Evolutionary conservation across 176 grass and related monocot species (phyloP).

Genomic region (Juncus inflexus): DNA sequence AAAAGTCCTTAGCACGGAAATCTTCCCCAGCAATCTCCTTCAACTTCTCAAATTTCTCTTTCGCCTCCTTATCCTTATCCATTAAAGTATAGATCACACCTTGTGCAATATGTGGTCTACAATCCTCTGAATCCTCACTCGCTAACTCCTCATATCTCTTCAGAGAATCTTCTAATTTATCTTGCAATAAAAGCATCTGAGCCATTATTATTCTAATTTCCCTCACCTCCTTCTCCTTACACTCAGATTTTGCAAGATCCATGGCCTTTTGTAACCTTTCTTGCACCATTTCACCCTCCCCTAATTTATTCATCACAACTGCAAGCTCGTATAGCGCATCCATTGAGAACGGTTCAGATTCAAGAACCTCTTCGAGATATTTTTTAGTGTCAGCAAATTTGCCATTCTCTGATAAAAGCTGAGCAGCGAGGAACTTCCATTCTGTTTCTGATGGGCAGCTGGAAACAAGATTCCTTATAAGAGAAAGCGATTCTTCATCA

Average conservation of each 20-base stretch:
- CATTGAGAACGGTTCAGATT: slow-evolving; percentile 29
- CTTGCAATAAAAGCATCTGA: slow-evolving; percentile 57
- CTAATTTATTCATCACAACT: slow-evolving; percentile 34
- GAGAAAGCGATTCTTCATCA: slow-evolving; percentile 21
- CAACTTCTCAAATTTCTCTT: slow-evolving; percentile 39
- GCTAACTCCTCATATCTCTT: slow-evolving; percentile 53
- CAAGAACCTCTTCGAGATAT: slow-evolving; percentile 38
- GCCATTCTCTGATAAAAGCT: slow-evolving; percentile 27
- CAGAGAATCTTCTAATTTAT: slow-evolving; percentile 56
- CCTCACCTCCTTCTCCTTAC: slow-evolving; percentile 23
- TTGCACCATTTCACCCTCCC: slow-evolving; percentile 27
- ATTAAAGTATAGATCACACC: slow-evolving; percentile 46
- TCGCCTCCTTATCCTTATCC: slow-evolving; percentile 35
- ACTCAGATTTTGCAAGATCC: slow-evolving; percentile 27
- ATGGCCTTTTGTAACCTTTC: slow-evolving; percentile 33
- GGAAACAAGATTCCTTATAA: slow-evolving; percentile 26
- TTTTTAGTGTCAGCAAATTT: slow-evolving; percentile 23
- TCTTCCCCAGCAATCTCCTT: slow-evolving; percentile 29
- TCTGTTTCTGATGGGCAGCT: slow-evolving; percentile 20
- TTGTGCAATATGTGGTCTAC: slow-evolving; percentile 59
- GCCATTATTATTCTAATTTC: slow-evolving; percentile 47
- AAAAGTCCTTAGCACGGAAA: slow-evolving; percentile 22
- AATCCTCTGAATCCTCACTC: slow-evolving; percentile 50
- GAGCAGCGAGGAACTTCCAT: slow-evolving; percentile 37
- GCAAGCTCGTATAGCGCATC: slow-evolving; percentile 62